Base-by-base conservation (phyloP, 805 yeast genomes). In the Priceomyces haplophilus region DNA sequence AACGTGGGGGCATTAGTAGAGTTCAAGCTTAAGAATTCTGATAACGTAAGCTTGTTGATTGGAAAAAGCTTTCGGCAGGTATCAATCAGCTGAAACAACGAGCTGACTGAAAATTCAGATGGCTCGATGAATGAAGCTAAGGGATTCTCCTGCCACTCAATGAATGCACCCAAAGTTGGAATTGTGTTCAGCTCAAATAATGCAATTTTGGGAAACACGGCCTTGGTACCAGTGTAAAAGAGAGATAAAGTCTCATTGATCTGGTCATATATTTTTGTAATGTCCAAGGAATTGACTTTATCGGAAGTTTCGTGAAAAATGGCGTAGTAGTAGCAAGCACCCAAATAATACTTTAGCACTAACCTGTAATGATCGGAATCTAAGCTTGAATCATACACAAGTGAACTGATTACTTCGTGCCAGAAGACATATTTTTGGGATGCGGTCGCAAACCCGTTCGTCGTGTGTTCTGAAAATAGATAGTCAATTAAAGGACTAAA, bases 11-110 rank as follows among this genome's bases (percentile, higher is more conserved):
- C 30, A 1, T 38, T 8, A 4, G 55, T 47, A 7, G 55, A 53
- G 42, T 61, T 62, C 32, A 62, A 51, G 11, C 47, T 36, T 34
- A 69, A 49, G 42, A 51, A 69, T 21, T 58, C 55, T 3, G 40
- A 40, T n/a, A 69, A 52, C 1, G 70, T 60, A n/a, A 65, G 52
- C 27, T 61, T 64, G 37, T 61, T 65, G 31, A 63, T 56, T 0
- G 72, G 64, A 39, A 58, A 67, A 17, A 70, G 52, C 33, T 52
- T 54, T 31, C 60, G 59, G 47, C 73, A 68, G 1, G 63, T 59
- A 4, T 54, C 50, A 3, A 66, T 46, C 13, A 52, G 50, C 15
- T 56, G 47, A 4, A 53, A 50, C 21, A 66, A 47, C 3, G 43
- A 37, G 1, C 45, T 40, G 1, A 61, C 24, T 7, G 52, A 46